Conservation (phyloP, 345 rosid genomes). For the Sisymbrium irio region DNA sequence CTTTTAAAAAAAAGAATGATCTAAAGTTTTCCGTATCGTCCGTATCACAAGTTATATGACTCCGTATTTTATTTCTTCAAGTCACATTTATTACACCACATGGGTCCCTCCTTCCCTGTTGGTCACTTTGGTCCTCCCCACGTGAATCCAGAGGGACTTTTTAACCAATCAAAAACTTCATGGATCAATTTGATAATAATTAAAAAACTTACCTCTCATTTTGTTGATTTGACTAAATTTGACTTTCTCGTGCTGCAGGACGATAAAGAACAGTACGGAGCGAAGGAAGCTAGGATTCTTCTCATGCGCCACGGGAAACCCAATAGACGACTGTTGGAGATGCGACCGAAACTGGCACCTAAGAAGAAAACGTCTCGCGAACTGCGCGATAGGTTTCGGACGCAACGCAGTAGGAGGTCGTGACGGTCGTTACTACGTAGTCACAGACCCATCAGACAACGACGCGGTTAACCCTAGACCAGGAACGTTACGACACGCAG, state of each 20-base stretch:
- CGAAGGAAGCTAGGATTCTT: conserved; percentile 65
- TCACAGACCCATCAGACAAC: conserved; percentile 52
- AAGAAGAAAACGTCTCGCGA: conserved; percentile 53
- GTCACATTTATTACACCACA: conserved; percentile 23
- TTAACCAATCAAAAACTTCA: background rate
- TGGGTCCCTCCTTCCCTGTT: conserved; percentile 11
- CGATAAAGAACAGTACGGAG: conserved; percentile 62
- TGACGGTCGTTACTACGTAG: conserved; percentile 68
- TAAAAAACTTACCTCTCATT: background rate
- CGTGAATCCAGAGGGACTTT: conserved; percentile 13
- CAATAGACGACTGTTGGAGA: conserved; percentile 86
- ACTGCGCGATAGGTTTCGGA: conserved; percentile 76
- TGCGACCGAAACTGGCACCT: conserved; percentile 61
- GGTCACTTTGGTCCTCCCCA: conserved; percentile 17
- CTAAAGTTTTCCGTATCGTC: conserved; percentile 23
- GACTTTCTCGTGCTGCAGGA: conserved; percentile 41
- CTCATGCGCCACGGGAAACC: conserved; percentile 66
- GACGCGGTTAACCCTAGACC: conserved; percentile 62
- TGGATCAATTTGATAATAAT: background rate
- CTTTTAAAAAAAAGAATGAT: background rate
- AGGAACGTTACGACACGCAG: conserved; percentile 82
- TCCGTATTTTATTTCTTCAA: background rate
- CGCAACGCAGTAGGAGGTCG: conserved; percentile 79
- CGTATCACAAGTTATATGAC: conserved; percentile 30
- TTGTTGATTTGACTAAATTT: background rate